A percentile compares a stretch with the other conserved stretches of the same genome.
Conservation (phyloP, 78 protist species). For the Dictyostelium purpureum region DNA sequence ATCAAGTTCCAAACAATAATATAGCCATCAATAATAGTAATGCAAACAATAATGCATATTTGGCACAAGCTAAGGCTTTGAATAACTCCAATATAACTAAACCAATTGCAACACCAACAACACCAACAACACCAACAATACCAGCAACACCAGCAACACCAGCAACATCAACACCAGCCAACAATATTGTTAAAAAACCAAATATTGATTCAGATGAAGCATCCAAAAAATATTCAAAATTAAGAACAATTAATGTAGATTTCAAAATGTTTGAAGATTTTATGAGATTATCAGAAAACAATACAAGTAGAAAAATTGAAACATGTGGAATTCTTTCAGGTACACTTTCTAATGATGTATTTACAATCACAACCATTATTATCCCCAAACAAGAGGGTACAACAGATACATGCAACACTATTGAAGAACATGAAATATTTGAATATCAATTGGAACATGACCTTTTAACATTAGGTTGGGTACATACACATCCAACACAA, state of each 20-base stretch:
- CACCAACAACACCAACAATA: conserved; percentile 7
- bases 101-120: conserved; percentile 13
- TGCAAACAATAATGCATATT: neutral
- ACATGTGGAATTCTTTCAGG: conserved; percentile 86
- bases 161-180: conserved; percentile 17
- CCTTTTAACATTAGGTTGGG: conserved; percentile 88
- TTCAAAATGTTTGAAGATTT: conserved; percentile 49
- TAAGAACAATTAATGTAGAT: conserved; percentile 29
- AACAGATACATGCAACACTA: conserved; percentile 79
- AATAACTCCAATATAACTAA: neutral
- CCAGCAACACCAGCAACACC: conserved; percentile 2
- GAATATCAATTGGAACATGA: conserved; percentile 73
- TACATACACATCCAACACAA: conserved; percentile 88
- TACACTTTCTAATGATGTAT: conserved; percentile 43
- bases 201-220: conserved; percentile 71
- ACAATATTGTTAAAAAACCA: neutral
- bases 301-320: conserved; percentile 72
- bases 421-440: conserved; percentile 82
- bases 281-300: conserved; percentile 52
- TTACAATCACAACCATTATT: conserved; percentile 73
- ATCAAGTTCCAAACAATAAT: neutral
- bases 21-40: neutral
- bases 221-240: conserved; percentile 52
- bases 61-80: too few species aligned
- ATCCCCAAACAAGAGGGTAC: conserved; percentile 87